A percentile compares a stretch with the other conserved stretches of the same genome.
Conservation (phyloP, 2,329 filamentous ascomycete species). For the Magnaporthales sp. region DNA sequence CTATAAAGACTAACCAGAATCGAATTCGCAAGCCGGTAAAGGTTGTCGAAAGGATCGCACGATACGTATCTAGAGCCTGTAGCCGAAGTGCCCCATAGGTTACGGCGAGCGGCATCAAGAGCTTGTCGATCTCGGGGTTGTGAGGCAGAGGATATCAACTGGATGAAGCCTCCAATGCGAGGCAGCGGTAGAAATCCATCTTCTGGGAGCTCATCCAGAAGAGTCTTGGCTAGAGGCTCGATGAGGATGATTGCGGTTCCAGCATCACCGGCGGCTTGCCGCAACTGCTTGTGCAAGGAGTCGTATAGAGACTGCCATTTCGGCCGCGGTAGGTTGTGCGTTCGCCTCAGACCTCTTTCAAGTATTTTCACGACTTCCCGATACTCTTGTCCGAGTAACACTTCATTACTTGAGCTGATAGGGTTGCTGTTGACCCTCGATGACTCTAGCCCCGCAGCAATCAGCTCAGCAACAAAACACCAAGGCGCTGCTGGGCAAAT, state of each 20-base stretch:
- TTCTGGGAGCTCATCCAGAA: constrained; percentile 29
- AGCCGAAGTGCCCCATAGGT: constrained; percentile 53
- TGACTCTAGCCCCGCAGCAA: constrained; percentile 33
- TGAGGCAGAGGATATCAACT: constrained; percentile 36
- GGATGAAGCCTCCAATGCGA: constrained; percentile 26
- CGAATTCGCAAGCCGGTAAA: constrained; percentile 52
- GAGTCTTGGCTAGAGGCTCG: constrained; percentile 57
- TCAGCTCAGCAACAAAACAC: constrained; percentile 38
- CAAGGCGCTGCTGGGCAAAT: constrained; percentile 40
- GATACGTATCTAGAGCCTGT: constrained; percentile 29
- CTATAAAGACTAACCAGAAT: constrained; percentile 45
- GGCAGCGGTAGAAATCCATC: constrained; percentile 15
- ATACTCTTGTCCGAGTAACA: constrained; percentile 57
- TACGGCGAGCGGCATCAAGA: constrained; percentile 55
- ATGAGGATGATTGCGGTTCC: constrained; percentile 58
- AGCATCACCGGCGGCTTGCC: constrained; percentile 56
- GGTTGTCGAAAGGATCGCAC: constrained; percentile 54
- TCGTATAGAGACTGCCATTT: constrained; percentile 49
- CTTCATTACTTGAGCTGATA: constrained; percentile 29
- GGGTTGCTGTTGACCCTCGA: constrained; percentile 24
- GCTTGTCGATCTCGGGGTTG: constrained; percentile 53
- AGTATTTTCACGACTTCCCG: constrained; percentile 62
- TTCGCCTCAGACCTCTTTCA: constrained; percentile 45
- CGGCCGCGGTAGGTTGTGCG: constrained; percentile 35
- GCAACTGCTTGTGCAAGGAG: constrained; percentile 45